Base-by-base conservation (phyloP, 1,284 basidiomycete genomes). In the Ustilago curta region DNA sequence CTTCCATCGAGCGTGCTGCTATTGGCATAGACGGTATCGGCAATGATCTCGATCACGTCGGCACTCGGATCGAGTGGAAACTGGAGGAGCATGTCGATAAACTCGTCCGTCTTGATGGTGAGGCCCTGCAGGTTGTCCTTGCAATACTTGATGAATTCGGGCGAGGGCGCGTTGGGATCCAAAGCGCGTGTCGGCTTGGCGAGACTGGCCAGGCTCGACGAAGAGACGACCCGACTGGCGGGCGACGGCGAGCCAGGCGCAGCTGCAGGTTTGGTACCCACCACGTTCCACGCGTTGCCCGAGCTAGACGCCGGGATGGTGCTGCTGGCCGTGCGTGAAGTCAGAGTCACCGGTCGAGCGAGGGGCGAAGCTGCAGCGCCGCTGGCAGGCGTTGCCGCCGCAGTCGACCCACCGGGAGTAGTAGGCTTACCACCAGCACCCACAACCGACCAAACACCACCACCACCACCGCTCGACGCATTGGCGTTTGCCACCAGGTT, bases 1-100 rank as follows among this genome's bases (percentile, higher is more conserved):
- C 95, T 89, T 0, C 97, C 97, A 81, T 99, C 95, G 43, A 99
- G 89, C 2, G 93, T 99, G 25, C 93, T 92, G 79, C 93, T 95
- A 80, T 92, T 94, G 42, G 93, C 92, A 83, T 99, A 99, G 60
- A 99, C 83, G 29, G 76, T 76, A 43, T 85, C 84, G 19, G 84
- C 83, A 37, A 85, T 84, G 42, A 85, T 83, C 58, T 83, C 84
- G 9, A 82, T 68, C 42, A 85, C 82, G n/a, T 84, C 83, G 14
- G 81, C 73, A 19, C 70, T 64, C 1, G 84, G 82, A 66, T 85
- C 81, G 4, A 85, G 69, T 16, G 84, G 84, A 67, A 85, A 85
- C n/a, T 80, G 81, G n/a, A 85, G 70, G n/a, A 85, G 68, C 84
- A 85, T 85, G 53, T 85, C 83, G 73, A 85, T 78, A 43, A 85